These are phyloP conservation scores for Phialocephala sp. DNA, from an alignment of 2,329 filamentous ascomycete genomes.

Conservation along the genomic window DNA sequence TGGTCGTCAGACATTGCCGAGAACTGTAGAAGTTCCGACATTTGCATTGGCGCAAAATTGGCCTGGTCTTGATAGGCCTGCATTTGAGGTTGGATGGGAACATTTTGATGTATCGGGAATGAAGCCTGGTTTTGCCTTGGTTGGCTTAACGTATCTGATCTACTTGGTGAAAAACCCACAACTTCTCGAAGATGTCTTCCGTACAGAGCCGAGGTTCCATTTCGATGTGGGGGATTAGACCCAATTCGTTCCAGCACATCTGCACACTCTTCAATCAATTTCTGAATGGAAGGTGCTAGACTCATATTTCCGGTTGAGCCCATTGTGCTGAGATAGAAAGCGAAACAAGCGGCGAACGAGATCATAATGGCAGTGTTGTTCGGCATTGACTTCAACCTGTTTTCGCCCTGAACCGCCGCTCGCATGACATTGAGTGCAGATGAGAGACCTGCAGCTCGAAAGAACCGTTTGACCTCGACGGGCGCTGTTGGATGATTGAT, in stretches of 20 bases:
- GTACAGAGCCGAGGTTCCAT: conserved; percentile 67
- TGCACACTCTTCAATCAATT: conserved; percentile 71
- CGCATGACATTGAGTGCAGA: conserved; percentile 78
- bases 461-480: conserved; percentile 73
- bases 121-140: conserved; percentile 21
- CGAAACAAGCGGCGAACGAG: conserved; percentile 75
- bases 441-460: conserved; percentile 72
- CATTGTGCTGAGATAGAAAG: conserved; percentile 66
- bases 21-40: conserved; percentile 60
- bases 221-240: conserved; percentile 67
- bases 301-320: conserved; percentile 59
- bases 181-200: conserved; percentile 59
- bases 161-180: conserved; percentile 28
- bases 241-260: conserved; percentile 73
- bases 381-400: conserved; percentile 74
- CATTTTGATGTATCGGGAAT: conserved; percentile 16
- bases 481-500: conserved; percentile 77
- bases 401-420: conserved; percentile 74
- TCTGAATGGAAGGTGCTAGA: conserved; percentile 66
- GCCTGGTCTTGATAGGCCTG: conserved; percentile 17
- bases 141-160: background rate
- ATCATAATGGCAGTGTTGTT: conserved; percentile 84
- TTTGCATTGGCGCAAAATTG: conserved; percentile 19
- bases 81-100: conserved; percentile 13
- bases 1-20: conserved; percentile 74